Evolutionary conservation across 2,329 filamentous ascomycete genomes (phyloP), one percentile per base, ranked within the genome.

Genomic region (Diplodia scrobiculata): DNA sequence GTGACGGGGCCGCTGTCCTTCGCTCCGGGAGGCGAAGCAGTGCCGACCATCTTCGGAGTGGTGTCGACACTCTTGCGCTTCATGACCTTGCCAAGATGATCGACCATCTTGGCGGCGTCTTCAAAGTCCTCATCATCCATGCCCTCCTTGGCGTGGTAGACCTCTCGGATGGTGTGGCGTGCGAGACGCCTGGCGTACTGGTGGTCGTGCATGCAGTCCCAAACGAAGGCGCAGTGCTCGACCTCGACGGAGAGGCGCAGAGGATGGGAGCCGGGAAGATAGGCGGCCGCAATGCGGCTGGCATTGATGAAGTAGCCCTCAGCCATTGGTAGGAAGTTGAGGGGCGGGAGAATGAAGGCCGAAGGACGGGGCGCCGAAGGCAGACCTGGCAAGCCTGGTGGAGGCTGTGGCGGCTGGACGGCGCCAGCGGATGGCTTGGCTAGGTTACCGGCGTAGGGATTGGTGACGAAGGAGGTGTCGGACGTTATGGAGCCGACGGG

Each of bases 101-200:
- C 89, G 9, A 98, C 93, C 13, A 97, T 84, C 72, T 94, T 90
- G 67, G 92, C 92, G 0, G 93, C 92, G 76, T 98, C 95, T 70
- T 90, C 87, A 75, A 97, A 99, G 82, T 95, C 96, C 70, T 96
- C 92, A 73, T 98, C 93, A 67, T 96, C 91, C 87, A 98, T 94
- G 21, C 91, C 91, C 77, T 97, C 93, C 63, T 90, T 88, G 1
- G 92, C 92, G 66, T 92, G 90, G 74, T 97, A 97, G 0, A 97
- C 94, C 72, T 97, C 92, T 50, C 90, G 85, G 68, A 98, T 95
- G 2, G 93, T 91, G 45, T 88, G 84, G 72, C 91, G 89, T 11
- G 95, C 94, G 14, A 97, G 78, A 64, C 86, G 85, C 36, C 93
- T 85, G 62, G 91, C 92, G 41, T 83, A 87, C 25, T 93, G 88